Base-by-base conservation (phyloP, 2,329 filamentous ascomycete species). In the Phialophora chinensis region DNA sequence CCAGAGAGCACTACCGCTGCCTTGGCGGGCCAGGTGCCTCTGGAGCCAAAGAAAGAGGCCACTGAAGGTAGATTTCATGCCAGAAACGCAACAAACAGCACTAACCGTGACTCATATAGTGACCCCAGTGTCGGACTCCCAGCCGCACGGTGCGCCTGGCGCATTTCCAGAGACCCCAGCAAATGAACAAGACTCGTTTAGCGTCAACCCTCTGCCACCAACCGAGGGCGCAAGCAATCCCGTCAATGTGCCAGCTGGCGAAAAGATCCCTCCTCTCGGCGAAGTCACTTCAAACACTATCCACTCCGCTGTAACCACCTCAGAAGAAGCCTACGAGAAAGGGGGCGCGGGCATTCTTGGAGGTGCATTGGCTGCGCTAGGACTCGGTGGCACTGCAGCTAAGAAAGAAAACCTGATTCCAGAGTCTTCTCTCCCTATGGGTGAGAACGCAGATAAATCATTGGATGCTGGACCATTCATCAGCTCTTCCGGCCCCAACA, bases 281-380 rank as follows among this genome's bases (percentile, higher is more conserved):
- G 85, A 85, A 29, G 75, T 93, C 72, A 88, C 88, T 56, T 79
- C 84, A 60, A 90, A 91, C 77, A 89, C 92, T 25, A 86, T 97
- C 74, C 87, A 89, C 50, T 87, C 85, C 71, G 86, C 83, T 29
- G 84, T 83, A 42, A 83, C 81, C 74, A 86, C 91, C 23, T 93
- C 97, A 77, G 86, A 92, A 77, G 91, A 88, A 72, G 94, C 92
- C 1, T 98, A 97, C 79, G 90, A 96, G 77, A 91, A 91, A 78
- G 88, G 89, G 70, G 85, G 80, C 74, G 70, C 77, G 42, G 74
- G 77, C 38, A 75, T 84, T 12, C 78, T 83, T n/a, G 79, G 82
- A 27, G 78, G 78, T 54, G 75, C 77, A 25, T 76, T 78, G 53
- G 80, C 83, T 66, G 76, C 75, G 56, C 79, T 81, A 50, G 77